Evolutionary conservation across 768 basidiomycete species (phyloP).

Genomic region (Amanita thiersii): DNA sequence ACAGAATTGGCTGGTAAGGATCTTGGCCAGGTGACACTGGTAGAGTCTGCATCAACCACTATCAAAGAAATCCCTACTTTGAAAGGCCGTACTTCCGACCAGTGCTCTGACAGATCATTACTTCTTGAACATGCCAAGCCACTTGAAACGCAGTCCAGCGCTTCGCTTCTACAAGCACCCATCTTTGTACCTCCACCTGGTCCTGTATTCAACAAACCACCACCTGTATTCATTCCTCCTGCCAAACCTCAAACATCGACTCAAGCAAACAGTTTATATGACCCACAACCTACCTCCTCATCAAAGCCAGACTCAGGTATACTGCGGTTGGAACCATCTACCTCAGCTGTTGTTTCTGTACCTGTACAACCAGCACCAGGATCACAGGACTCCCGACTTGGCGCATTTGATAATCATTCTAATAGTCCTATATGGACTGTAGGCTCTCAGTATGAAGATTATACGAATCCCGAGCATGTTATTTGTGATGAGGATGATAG

Average conservation of each 20-base stretch:
- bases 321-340: no score
- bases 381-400: no score
- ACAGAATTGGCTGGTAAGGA: no score
- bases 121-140: slow-evolving; percentile 24
- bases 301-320: no score
- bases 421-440: slow-evolving; percentile 55
- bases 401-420: no score
- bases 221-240: slow-evolving; percentile 45
- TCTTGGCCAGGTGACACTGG: no score
- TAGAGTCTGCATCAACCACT: no score
- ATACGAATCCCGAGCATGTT: slow-evolving; percentile 20
- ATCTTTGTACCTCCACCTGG: slow-evolving; percentile 26
- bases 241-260: slow-evolving; percentile 8
- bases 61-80: no score
- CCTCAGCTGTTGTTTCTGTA: no score
- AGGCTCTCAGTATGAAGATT: slow-evolving; percentile 52
- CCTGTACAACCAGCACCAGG: no score
- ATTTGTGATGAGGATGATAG: slow-evolving; percentile 54
- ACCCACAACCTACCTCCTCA: no score
- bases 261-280: slow-evolving; percentile 8
- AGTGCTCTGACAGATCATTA: slow-evolving; percentile 6
- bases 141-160: slow-evolving; percentile 51
- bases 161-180: slow-evolving; percentile 35
- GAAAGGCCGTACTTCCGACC: no score
- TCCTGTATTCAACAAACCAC: slow-evolving; percentile 55